Base-by-base conservation (phyloP, 2,329 filamentous ascomycete genomes). In the Fusarium torreyae region DNA sequence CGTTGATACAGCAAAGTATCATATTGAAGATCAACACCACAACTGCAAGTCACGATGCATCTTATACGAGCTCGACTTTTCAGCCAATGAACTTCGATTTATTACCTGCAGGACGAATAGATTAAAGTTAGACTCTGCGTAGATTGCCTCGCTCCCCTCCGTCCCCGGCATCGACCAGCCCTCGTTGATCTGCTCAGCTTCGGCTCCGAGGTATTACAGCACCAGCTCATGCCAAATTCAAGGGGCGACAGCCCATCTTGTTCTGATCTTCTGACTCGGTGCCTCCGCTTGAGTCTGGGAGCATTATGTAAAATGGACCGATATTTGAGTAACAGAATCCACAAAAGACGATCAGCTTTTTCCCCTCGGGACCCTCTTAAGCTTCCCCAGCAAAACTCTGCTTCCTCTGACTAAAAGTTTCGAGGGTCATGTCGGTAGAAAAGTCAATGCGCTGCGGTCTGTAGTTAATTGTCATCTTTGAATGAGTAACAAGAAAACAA, bases 241-340 rank as follows among this genome's bases (percentile, higher is more conserved):
- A 67, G 51, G 50, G 66, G 49, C 53, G 34, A 67, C 49, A 50
- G 14, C 11, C 53, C 53, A 59, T 67, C 7, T 17, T 7, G 26
- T 31, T 46, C 7, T 39, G 34, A 31, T 55, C 63, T 51, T 67
- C 28, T 70, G 68, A 57, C 56, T 71, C 68, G 68, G 56, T 4
- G 40, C 52, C 66, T 67, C 66, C 61, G 61, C 54, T 57, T 36
- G 34, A 34, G 17, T 33, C 62, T 31, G 52, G 51, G 43, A 26
- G 43, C 55, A 71, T 71, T 71, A 71, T 56, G 69, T 71, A 71
- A 71, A 71, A 71, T 70, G 66, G 66, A 69, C 61, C 66, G 66
- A 71, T 26, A 70, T 68, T 54, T 71, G 66, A 67, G 69, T 72
- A 71, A 71, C 42, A 45, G 69, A 71, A 71, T 71, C 69, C 69